Evolutionary conservation across 1,139 yeast species (phyloP), one percentile per base, ranked within the genome.

Genomic region (Debaryomyces sp.): DNA sequence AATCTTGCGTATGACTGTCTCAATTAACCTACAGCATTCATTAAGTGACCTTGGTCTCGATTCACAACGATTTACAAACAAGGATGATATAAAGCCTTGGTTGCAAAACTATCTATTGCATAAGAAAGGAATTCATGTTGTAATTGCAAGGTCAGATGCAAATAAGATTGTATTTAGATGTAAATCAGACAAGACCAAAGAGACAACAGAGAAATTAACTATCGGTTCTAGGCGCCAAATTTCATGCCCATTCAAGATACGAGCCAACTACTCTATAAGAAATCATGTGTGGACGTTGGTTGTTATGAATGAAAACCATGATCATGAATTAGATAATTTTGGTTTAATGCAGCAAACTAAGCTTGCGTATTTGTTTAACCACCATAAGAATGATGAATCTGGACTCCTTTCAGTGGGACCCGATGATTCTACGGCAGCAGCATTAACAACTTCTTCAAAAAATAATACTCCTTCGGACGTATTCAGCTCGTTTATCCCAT

Each of bases 131-230:
- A 80, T 86, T 34, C 73, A 75, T 48, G 71, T 86, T 15, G 91
- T 84, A 5, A 85, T 85, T 50, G 91, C 85, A 63, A 68, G 94
- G 46, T 83, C 89, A 1, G 94, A 86, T 62, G 77, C 79, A 35
- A 70, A 81, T 42, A 86, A 86, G 63, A 84, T 85, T 36, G 85
- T 86, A 15, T 86, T 86, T 68, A 82, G 84, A 59, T 86, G 94
- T 61, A 85, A 84, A 60, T 63, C 75, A 61, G 52, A 54, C 12
- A 47, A 37, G 18, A 59, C 59, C 41, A 60, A 62, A 35, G 53
- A 63, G 33, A 55, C 58, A 3, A 52, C 51, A 23, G 49, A 54
- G 12, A 47, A 54, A 4, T 51, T 62, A 21, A 51, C 49, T 23
- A 44, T 45, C 10, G 26, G 53, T 1, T 39, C 58, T 10, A 46